Conservation (phyloP, 148 eudicot species). For the Cornus kousa region DNA sequence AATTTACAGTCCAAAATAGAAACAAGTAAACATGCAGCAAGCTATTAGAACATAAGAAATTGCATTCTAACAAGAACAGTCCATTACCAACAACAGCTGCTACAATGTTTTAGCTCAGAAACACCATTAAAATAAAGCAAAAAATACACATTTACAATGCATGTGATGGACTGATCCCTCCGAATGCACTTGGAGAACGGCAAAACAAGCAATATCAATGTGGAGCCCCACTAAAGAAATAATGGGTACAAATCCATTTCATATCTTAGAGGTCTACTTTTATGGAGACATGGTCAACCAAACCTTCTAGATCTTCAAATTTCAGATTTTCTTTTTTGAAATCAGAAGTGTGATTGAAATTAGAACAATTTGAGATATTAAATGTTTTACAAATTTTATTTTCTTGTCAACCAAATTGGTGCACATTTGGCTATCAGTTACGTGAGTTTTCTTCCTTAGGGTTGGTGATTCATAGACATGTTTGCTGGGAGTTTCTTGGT, state of each 20-base stretch:
- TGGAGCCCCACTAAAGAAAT: not conserved
- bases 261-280: not conserved
- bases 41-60: not conserved
- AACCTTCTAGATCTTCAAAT: not conserved
- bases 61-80: not conserved
- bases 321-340: not conserved
- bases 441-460: not conserved
- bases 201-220: not conserved
- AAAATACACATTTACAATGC: not conserved
- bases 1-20: not conserved
- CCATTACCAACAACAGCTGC: not conserved
- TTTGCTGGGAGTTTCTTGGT: not conserved
- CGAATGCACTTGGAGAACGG: not conserved
- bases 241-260: not conserved
- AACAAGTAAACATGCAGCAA: not conserved
- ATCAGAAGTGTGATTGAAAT: not conserved
- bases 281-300: not conserved
- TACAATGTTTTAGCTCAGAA: not conserved
- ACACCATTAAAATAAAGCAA: not conserved
- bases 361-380: not conserved
- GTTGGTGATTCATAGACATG: not conserved
- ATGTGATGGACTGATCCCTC: not conserved
- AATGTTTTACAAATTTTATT: too few species aligned
- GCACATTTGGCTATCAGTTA: not conserved
- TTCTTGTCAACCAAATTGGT: not conserved